Conservation (phyloP, 495 filamentous ascomycete species). For the Trichoderma parareesei region DNA sequence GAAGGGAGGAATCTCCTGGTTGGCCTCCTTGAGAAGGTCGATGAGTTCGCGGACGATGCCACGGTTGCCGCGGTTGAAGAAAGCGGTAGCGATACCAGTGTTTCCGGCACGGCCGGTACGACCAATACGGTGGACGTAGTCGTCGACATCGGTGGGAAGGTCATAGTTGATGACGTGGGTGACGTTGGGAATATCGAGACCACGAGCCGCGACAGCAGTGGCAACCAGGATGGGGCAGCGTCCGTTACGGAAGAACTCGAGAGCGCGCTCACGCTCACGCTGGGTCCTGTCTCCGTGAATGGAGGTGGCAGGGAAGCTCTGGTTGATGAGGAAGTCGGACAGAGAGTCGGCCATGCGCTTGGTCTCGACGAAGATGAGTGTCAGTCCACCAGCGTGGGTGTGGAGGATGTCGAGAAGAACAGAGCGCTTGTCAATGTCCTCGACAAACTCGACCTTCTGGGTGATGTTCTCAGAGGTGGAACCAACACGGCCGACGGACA, state of each 20-base stretch:
- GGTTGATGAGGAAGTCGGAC: constrained; percentile 95
- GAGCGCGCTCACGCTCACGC: constrained; percentile 94
- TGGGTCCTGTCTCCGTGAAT: constrained; percentile 98
- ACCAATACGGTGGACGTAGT: constrained; percentile 99
- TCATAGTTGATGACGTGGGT: constrained; percentile 99
- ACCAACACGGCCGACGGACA: constrained; percentile 96
- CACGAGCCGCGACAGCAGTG: constrained; percentile 92
- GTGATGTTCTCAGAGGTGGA: constrained; percentile 99
- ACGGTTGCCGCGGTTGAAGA: constrained; percentile 99
- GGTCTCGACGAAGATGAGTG: constrained; percentile 97
- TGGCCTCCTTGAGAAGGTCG: constrained; percentile 93
- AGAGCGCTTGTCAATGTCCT: constrained; percentile 94
- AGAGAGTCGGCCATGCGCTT: constrained; percentile 99
- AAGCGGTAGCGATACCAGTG: constrained; percentile 95
- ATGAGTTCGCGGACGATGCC: constrained; percentile 92
- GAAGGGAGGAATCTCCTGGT: constrained; percentile 91
- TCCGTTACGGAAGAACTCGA: constrained; percentile 93
- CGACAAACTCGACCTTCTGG: constrained; percentile 96
- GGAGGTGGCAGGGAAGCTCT: constrained; percentile 95
- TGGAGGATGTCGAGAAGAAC: constrained; percentile 95
- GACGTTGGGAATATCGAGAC: constrained; percentile 95
- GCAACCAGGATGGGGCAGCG: constrained; percentile 94
- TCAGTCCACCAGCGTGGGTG: constrained; percentile 84
- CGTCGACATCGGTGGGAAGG: constrained; percentile 95
- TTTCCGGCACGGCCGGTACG: constrained; percentile 99